A percentile compares a stretch with the other conserved stretches of the same genome.
phyloP scores from a whole-genome alignment of 306 rosid species.

The Acacia melanoxylon region DNA sequence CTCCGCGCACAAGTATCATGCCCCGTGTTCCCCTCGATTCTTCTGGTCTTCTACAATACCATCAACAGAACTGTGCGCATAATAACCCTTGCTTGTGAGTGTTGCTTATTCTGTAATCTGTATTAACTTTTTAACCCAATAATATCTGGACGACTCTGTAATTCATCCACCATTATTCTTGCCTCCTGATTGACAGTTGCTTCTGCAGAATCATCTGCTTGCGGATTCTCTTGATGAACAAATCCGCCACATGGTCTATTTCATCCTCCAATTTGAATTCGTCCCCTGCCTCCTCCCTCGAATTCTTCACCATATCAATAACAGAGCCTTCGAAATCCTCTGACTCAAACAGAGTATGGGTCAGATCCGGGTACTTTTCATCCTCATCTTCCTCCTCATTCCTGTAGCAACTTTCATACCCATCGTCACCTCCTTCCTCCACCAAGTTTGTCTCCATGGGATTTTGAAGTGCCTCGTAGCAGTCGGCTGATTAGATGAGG shows the following conservation, averaged over 20 bases:
- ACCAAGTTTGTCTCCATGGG: slow-evolving; percentile 1
- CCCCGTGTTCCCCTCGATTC: too few species aligned
- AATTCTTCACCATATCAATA: slow-evolving; percentile 63
- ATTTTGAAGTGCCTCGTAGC: slow-evolving; percentile 1
- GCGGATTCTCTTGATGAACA: slow-evolving; percentile 58
- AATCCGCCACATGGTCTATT: slow-evolving; percentile 67
- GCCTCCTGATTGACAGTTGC: slow-evolving; percentile 59
- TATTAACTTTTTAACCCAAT: neutral
- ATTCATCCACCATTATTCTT: slow-evolving; percentile 27
- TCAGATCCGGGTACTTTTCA: slow-evolving; percentile 36
- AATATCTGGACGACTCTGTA: neutral
- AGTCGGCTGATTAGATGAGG: too few species aligned
- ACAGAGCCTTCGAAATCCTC: slow-evolving; percentile 54
- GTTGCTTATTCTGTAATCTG: neutral
- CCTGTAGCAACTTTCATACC: slow-evolving; percentile 10
- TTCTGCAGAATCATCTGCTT: slow-evolving; percentile 69
- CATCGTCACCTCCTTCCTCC: slow-evolving; percentile 20
- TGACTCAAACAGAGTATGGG: slow-evolving; percentile 37
- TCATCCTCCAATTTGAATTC: slow-evolving; percentile 75
- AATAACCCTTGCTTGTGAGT: neutral
- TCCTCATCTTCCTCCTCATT: slow-evolving; percentile 13
- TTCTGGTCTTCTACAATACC: neutral
- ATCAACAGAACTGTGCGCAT: neutral
- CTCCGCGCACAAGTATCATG: too few species aligned
- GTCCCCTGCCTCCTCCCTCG: slow-evolving; percentile 58